Percentiles rank a stretch among this genome's conserved stretches.
These are phyloP conservation scores for Pelargonium fulgidum DNA, from an alignment of 441 rosid genomes.

Conservation along the genomic window DNA sequence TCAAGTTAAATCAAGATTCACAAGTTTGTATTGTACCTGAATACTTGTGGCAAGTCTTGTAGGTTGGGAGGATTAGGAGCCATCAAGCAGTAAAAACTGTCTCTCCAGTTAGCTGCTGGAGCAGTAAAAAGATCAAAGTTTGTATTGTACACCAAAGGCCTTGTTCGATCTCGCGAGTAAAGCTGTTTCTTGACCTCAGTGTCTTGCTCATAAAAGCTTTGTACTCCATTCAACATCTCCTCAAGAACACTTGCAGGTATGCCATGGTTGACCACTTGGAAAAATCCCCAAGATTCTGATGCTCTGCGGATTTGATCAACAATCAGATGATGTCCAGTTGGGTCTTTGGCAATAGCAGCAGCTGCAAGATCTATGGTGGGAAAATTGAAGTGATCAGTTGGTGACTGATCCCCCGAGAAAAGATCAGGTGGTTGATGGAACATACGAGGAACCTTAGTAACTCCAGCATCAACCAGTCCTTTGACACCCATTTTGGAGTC, in stretches of 20 bases:
- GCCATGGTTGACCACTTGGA: background rate
- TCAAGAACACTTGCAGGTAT: background rate
- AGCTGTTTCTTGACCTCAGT: background rate
- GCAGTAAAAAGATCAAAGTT: background rate
- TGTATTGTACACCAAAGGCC: background rate
- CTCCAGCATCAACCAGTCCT: background rate
- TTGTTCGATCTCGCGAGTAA: background rate
- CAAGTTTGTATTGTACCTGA: background rate
- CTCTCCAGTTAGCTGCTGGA: background rate
- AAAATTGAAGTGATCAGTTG: background rate
- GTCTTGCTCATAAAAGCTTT: background rate
- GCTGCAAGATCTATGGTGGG: background rate
- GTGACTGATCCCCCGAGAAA: background rate
- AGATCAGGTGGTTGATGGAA: background rate
- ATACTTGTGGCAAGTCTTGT: background rate
- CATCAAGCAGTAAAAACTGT: background rate
- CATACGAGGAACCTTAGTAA: background rate
- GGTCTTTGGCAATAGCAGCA: background rate
- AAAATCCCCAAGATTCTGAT: background rate
- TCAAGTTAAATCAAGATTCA: background rate
- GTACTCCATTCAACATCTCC: background rate
- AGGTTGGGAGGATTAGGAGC: background rate
- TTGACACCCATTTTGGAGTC: background rate
- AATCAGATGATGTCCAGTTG: background rate
- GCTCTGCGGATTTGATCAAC: background rate